Evolutionary conservation across 768 basidiomycete genomes (phyloP).

Genomic region (Amanita brunnescens): DNA sequence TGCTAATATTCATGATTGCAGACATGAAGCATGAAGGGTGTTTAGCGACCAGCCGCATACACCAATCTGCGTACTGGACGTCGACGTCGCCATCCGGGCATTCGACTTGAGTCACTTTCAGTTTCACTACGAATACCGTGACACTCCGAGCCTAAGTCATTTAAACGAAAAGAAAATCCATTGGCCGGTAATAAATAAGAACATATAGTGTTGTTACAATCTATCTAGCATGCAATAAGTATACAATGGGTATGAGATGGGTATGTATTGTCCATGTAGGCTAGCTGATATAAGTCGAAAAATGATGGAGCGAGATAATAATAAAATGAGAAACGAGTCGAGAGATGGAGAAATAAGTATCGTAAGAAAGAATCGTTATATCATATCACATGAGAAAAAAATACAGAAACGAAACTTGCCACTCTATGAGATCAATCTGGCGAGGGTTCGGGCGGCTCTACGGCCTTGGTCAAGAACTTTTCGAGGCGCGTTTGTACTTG

Average conservation of each 20-base stretch:
- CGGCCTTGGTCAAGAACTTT: conserved; percentile 1
- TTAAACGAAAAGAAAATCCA: not conserved
- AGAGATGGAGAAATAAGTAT: not conserved
- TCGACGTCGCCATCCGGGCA: no score
- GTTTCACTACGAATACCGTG: no score
- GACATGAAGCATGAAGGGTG: no score
- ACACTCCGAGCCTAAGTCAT: no score
- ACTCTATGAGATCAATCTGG: not conserved
- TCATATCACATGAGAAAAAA: not conserved
- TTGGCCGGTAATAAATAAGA: not conserved
- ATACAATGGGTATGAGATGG: not conserved
- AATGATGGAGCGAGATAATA: not conserved
- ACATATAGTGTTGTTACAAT: not conserved
- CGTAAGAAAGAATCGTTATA: not conserved
- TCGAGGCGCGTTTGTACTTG: not conserved
- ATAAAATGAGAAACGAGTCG: not conserved
- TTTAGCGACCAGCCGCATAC: no score
- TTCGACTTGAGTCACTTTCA: no score
- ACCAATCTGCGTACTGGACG: no score
- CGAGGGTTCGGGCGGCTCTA: not conserved
- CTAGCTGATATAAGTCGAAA: not conserved
- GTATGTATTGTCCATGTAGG: not conserved
- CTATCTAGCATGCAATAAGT: not conserved
- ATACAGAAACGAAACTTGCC: not conserved
- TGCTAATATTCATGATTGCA: no score